These are phyloP conservation scores for Fragilariopsis cylindrus DNA, from an alignment of 108 stramenopile genomes.

Conservation along the genomic window DNA sequence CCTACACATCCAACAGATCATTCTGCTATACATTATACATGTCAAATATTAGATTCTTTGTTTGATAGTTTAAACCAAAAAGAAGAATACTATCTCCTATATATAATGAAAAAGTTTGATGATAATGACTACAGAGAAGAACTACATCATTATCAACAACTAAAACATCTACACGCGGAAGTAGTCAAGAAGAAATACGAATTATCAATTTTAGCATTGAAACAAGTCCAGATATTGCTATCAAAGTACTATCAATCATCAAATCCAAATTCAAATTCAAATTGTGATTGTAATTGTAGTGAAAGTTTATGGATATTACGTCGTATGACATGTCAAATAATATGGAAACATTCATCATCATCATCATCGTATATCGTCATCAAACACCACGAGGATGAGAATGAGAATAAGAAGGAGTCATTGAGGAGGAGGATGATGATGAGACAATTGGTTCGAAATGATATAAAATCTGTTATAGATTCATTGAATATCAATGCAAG, in stretches of 20 bases:
- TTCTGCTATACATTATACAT: slow-evolving; percentile 52
- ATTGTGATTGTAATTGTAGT: background rate
- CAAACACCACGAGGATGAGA: background rate
- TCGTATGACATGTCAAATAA: slow-evolving; percentile 14
- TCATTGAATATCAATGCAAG: no score
- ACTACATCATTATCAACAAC: no score
- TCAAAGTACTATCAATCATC: slow-evolving; percentile 6
- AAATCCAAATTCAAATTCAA: background rate
- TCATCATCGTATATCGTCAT: background rate
- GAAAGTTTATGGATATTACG: slow-evolving; percentile 38
- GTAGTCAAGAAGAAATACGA: background rate
- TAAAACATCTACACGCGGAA: background rate
- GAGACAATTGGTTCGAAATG: background rate
- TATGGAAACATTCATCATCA: background rate
- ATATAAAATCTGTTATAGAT: background rate
- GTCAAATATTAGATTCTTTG: slow-evolving; percentile 28
- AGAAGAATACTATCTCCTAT: background rate
- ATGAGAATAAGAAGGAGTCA: no score
- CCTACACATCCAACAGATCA: slow-evolving; percentile 50
- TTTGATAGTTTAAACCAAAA: background rate
- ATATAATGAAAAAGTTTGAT: background rate
- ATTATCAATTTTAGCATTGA: background rate
- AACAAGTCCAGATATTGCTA: background rate
- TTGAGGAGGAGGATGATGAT: background rate
- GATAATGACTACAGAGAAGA: background rate